phyloP scores from a whole-genome alignment of 768 basidiomycete genomes.

The Psilocybe cyanescens region DNA sequence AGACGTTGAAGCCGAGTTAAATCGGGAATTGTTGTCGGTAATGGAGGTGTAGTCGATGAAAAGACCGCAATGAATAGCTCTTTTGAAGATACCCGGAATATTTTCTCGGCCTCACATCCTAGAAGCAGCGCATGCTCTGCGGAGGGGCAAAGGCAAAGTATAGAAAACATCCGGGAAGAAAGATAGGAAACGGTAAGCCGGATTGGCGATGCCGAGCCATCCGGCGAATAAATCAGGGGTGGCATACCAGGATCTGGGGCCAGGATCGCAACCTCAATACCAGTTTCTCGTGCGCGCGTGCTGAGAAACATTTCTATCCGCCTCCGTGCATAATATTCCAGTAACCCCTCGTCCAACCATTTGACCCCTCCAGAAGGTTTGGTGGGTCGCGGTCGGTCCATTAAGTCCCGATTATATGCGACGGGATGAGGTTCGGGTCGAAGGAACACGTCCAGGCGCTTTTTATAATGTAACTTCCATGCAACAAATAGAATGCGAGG shows the following conservation, averaged over 20 bases:
- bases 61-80: conserved; percentile 42
- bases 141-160: conserved; percentile 43
- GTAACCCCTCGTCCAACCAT: conserved; percentile 32
- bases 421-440: conserved; percentile 58
- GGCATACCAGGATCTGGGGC: conserved; percentile 37
- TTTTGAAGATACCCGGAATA: conserved; percentile 40
- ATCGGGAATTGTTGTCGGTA: background rate
- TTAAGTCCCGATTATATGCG: conserved; percentile 31
- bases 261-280: conserved; percentile 40
- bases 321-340: conserved; percentile 37
- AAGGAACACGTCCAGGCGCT: conserved; percentile 57
- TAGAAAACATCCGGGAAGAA: conserved; percentile 50
- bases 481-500: conserved; percentile 69
- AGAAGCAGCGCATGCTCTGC: conserved; percentile 44
- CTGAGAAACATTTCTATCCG: conserved; percentile 38
- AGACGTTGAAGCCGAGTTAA: conserved; percentile 18
- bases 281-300: conserved; percentile 35
- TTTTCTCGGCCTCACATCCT: conserved; percentile 38
- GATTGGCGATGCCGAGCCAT: background rate
- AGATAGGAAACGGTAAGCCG: conserved; percentile 45
- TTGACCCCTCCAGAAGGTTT: conserved; percentile 34
- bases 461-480: conserved; percentile 60
- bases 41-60: conserved; percentile 6
- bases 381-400: conserved; percentile 2
- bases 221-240: conserved; percentile 24